A percentile compares a stretch with the other conserved stretches of the same genome.
Evolutionary conservation across 139 green algal species (phyloP).

Genomic region (Ulvella scutata): DNA sequence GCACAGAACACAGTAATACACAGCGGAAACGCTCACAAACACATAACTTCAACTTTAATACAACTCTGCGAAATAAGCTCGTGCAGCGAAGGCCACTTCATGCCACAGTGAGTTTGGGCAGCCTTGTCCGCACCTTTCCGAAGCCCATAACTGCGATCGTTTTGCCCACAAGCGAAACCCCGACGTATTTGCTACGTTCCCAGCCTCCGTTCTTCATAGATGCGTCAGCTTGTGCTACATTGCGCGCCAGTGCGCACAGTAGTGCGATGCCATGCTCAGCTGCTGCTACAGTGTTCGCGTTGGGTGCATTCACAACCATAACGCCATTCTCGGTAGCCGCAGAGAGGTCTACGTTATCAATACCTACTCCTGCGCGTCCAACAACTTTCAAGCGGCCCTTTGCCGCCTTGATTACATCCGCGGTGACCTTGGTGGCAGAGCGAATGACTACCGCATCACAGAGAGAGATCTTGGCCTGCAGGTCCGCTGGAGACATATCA

Average conservation of each 20-base stretch:
- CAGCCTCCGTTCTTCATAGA: constrained; percentile 81
- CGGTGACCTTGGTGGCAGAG: constrained; percentile 74
- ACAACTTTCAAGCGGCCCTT: constrained; percentile 90
- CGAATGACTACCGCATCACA: constrained; percentile 84
- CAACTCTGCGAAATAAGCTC: not conserved
- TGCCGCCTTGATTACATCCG: constrained; percentile 79
- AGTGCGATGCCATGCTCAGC: constrained; percentile 95
- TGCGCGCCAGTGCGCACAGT: constrained; percentile 67
- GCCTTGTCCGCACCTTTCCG: constrained; percentile 55
- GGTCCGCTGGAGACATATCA: constrained; percentile 55
- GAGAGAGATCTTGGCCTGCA: constrained; percentile 48
- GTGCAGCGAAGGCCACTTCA: too few species aligned
- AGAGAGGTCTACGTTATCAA: constrained; percentile 91
- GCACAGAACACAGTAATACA: not conserved
- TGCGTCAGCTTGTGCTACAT: constrained; percentile 70
- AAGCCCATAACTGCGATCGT: constrained; percentile 89
- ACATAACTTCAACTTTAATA: not conserved
- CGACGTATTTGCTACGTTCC: constrained; percentile 72
- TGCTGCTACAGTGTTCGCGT: constrained; percentile 90
- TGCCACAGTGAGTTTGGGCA: too few species aligned
- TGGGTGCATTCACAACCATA: constrained; percentile 96
- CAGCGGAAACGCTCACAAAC: not conserved
- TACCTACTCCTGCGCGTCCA: constrained; percentile 80
- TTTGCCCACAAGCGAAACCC: constrained; percentile 79
- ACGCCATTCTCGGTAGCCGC: constrained; percentile 81